Conservation (phyloP, 768 basidiomycete species). For the Agaricus subrufescens region DNA sequence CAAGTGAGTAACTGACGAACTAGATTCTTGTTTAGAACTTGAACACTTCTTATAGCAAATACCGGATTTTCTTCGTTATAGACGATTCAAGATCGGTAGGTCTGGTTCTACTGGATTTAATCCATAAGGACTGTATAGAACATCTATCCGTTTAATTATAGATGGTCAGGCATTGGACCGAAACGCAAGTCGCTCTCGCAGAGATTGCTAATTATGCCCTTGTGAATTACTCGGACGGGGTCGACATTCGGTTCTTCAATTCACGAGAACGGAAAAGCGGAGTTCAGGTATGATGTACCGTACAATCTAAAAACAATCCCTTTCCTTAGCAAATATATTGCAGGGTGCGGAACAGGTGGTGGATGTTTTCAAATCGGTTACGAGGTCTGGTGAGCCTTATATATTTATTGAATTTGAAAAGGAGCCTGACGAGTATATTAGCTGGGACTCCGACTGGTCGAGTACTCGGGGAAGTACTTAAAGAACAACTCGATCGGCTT, state of each 20-base stretch:
- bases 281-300: neutral
- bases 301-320: neutral
- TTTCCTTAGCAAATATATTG: neutral
- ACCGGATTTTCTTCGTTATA: slow-evolving; percentile 22
- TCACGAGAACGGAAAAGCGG: neutral
- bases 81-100: slow-evolving; percentile 26
- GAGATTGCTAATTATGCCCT: slow-evolving; percentile 27
- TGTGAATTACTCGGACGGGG: slow-evolving; percentile 16
- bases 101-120: neutral
- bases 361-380: slow-evolving; percentile 17
- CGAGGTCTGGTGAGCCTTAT: slow-evolving; percentile 11
- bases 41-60: slow-evolving; percentile 15
- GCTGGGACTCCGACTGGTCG: slow-evolving; percentile 26
- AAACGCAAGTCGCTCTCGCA: slow-evolving; percentile 21
- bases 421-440: slow-evolving; percentile 2
- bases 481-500: slow-evolving; percentile 17
- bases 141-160: neutral
- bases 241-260: slow-evolving; percentile 26
- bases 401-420: neutral
- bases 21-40: neutral
- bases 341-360: slow-evolving; percentile 16
- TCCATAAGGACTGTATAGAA: neutral
- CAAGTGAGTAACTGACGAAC: neutral
- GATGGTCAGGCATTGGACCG: slow-evolving; percentile 20
- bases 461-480: slow-evolving; percentile 13